phyloP scores from a whole-genome alignment of 345 rosid species.

The Citrus sp. region DNA sequence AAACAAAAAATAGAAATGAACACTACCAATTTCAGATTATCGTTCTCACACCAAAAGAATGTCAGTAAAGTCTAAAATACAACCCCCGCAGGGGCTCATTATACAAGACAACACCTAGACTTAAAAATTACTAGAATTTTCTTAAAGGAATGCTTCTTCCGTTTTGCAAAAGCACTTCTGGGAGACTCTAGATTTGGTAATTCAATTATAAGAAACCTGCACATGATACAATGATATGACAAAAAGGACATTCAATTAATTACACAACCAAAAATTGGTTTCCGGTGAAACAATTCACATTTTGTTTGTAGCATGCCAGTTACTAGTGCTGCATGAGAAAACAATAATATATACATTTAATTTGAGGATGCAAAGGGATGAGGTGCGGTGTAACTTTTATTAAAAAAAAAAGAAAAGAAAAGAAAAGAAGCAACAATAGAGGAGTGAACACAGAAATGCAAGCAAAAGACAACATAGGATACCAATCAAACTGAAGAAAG shows the following conservation, averaged over 20 bases:
- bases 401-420: neutral
- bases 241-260: neutral
- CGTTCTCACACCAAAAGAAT: neutral
- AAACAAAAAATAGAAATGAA: neutral
- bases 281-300: neutral
- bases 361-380: too few species aligned
- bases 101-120: neutral
- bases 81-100: neutral
- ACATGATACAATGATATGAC: neutral
- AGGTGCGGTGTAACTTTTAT: neutral
- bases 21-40: neutral
- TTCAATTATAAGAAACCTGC: conserved; percentile 1
- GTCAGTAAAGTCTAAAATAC: neutral
- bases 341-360: too few species aligned
- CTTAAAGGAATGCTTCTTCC: neutral
- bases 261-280: neutral
- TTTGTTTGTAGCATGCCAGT: neutral
- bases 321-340: neutral
- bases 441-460: neutral
- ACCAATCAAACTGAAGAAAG: too few species aligned
- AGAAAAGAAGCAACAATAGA: neutral
- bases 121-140: conserved; percentile 1
- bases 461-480: neutral
- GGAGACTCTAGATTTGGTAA: neutral
- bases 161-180: neutral